Evolutionary conservation across 192 early-diverging fungal genomes (phyloP).

Genomic region (Radiomyces spectabilis): DNA sequence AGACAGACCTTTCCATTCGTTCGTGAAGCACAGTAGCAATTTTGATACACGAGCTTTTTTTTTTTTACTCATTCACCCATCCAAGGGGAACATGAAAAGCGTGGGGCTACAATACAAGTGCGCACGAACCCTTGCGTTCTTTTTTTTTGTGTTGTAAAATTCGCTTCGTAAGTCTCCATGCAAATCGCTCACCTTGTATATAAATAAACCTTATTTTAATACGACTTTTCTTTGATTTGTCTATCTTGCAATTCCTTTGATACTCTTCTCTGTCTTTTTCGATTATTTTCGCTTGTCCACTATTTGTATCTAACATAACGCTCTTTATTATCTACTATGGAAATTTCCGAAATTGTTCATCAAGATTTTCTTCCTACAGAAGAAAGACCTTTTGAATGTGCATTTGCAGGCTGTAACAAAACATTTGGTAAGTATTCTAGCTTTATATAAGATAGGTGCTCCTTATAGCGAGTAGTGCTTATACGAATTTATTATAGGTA

Average conservation of each 20-base stretch:
- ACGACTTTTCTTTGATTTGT: background rate
- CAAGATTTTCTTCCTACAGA: slow-evolving; percentile 32
- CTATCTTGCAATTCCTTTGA: background rate
- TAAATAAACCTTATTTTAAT: background rate
- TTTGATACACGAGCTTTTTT: slow-evolving; percentile 1
- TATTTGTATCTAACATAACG: too few species aligned
- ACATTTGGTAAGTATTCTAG: slow-evolving; percentile 49
- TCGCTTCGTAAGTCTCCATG: background rate
- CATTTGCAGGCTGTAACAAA: slow-evolving; percentile 57
- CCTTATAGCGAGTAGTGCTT: background rate
- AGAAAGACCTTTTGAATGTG: slow-evolving; percentile 44
- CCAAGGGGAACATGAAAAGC: too few species aligned
- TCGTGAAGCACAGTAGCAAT: too few species aligned
- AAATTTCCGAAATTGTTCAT: slow-evolving; percentile 50
- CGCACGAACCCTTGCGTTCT: slow-evolving; percentile 2
- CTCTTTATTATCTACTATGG: slow-evolving; percentile 27
- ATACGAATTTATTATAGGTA: background rate
- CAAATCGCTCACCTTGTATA: too few species aligned
- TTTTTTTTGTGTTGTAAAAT: background rate
- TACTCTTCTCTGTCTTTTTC: background rate
- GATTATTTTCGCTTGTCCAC: background rate
- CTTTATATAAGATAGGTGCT: background rate
- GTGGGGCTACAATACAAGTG: background rate
- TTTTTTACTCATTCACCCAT: too few species aligned
- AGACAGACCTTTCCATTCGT: too few species aligned